Evolutionary conservation across 257 asterid species (phyloP).

Genomic region (Primulina eburnea): DNA sequence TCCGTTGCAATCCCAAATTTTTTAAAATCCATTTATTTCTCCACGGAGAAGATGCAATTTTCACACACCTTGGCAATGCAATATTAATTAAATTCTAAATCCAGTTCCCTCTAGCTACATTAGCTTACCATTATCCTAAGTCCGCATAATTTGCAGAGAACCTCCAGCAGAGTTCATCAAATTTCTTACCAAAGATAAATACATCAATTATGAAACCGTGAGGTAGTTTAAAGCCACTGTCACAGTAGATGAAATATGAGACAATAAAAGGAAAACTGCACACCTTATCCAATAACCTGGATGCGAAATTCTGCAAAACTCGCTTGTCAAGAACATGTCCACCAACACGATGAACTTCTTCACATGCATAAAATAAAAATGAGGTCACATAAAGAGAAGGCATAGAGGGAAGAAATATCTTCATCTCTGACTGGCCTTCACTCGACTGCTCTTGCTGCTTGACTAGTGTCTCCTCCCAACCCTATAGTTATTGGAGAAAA

Average conservation of each 20-base stretch:
- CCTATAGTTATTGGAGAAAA: conserved; percentile 49
- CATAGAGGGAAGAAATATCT: conserved; percentile 91
- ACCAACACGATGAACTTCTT: conserved; percentile 93
- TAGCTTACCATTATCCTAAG: conserved; percentile 11
- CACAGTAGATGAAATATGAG: background rate
- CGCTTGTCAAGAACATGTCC: conserved; percentile 90
- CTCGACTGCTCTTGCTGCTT: conserved; percentile 77
- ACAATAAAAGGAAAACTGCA: conserved; percentile 21
- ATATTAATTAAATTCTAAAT: background rate
- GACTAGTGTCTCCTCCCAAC: conserved; percentile 94
- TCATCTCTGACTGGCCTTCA: conserved; percentile 74
- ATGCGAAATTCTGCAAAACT: conserved; percentile 80
- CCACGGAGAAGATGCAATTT: background rate
- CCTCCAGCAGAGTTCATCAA: conserved; percentile 7
- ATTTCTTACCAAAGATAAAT: conserved; percentile 18
- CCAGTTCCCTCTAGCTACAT: conserved; percentile 4
- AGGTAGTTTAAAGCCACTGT: conserved; percentile 12
- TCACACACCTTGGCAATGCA: background rate
- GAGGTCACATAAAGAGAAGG: conserved; percentile 84
- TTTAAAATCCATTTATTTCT: background rate
- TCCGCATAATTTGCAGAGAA: conserved; percentile 1
- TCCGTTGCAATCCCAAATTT: background rate
- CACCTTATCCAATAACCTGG: conserved; percentile 77
- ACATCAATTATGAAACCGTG: background rate
- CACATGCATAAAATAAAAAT: conserved; percentile 77